A percentile compares a stretch with the other conserved stretches of the same genome.
Conservation (phyloP, 2,329 filamentous ascomycete species). For the Verticillium klebahnii region DNA sequence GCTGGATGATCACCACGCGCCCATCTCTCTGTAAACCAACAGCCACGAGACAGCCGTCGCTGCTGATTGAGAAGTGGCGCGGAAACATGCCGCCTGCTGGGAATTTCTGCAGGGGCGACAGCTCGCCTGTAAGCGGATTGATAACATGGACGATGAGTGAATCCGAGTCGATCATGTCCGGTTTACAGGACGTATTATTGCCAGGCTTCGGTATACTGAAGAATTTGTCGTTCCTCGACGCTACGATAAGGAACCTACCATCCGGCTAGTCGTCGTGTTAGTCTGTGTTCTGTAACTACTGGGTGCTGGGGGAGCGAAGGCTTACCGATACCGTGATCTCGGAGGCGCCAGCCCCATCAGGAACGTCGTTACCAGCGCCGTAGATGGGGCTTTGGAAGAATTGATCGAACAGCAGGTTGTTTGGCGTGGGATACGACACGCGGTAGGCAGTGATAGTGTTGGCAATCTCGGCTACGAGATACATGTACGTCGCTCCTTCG, state of each 20-base stretch:
- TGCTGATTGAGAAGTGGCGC: slow-evolving; percentile 64
- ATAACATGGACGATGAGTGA: slow-evolving; percentile 61
- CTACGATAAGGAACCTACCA: slow-evolving; percentile 59
- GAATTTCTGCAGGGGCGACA: slow-evolving; percentile 52
- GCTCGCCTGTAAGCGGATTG: slow-evolving; percentile 43
- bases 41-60: slow-evolving; percentile 57
- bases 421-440: slow-evolving; percentile 43
- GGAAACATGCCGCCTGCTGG: slow-evolving; percentile 62
- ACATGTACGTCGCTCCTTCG: slow-evolving; percentile 46
- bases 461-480: slow-evolving; percentile 56
- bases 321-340: slow-evolving; percentile 57
- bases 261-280: slow-evolving; percentile 39
- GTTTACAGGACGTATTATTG: slow-evolving; percentile 16
- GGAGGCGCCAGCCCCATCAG: slow-evolving; percentile 39
- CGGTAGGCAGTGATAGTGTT: slow-evolving; percentile 54
- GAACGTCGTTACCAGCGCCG: slow-evolving; percentile 34
- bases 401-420: slow-evolving; percentile 38
- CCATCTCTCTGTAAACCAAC: slow-evolving; percentile 60
- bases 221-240: slow-evolving; percentile 59
- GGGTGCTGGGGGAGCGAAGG: slow-evolving; percentile 9
- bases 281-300: neutral
- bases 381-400: slow-evolving; percentile 45
- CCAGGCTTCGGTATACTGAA: slow-evolving; percentile 45
- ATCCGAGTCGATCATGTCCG: slow-evolving; percentile 46
- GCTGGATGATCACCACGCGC: slow-evolving; percentile 55